Base-by-base conservation (phyloP, 2,329 filamentous ascomycete species). In the Alternaria triticina region DNA sequence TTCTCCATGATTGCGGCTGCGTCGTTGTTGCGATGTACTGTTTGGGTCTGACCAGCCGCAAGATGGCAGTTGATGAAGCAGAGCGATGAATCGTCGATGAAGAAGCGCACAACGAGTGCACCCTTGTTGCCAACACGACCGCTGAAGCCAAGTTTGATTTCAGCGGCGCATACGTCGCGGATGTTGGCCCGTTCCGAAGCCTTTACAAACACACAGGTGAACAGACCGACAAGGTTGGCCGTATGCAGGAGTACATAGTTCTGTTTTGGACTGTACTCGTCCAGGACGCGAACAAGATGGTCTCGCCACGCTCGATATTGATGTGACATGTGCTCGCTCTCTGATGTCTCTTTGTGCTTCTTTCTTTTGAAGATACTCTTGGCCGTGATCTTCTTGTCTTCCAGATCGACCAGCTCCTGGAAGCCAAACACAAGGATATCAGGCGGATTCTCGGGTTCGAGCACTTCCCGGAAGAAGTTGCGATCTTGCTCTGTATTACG, bases 1-100 rank as follows among this genome's bases (percentile, higher is more conserved):
- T 90, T 86, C 77, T 98, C 95, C 27, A 99, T 87, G 62, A 99
- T 98, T 5, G 90, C 90, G 0, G 94, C 92, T 25, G 97, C 89
- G 74, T 99, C 96, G 72, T 94, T 96, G 81, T 99, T 97, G 7
- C 96, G 92, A 72, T 94, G 89, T 61, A 91, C 91, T 0, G 95
- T 97, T 63, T 97, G 92, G 0, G 91, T 90, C 79, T 99, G 96
- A 0, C 96, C 96, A 0, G 96, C 96, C 17, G 96, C 96, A 62
- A 99, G 84, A 87, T 99, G 96, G 78, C 96, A 99, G 77, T 99
- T 99, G 82, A 98, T 88, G 80, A 99, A 95, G 82, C 96, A 99
- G 36, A 99, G 81, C 2, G 95, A 97, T 54, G 91, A 96, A 79
- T 99, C 94, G 74, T 99, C 96, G 3, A 99, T 82, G 72, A 94